Evolutionary conservation across 2,329 filamentous ascomycete genomes (phyloP).

Genomic region (Trichophyton mentagrophytes): DNA sequence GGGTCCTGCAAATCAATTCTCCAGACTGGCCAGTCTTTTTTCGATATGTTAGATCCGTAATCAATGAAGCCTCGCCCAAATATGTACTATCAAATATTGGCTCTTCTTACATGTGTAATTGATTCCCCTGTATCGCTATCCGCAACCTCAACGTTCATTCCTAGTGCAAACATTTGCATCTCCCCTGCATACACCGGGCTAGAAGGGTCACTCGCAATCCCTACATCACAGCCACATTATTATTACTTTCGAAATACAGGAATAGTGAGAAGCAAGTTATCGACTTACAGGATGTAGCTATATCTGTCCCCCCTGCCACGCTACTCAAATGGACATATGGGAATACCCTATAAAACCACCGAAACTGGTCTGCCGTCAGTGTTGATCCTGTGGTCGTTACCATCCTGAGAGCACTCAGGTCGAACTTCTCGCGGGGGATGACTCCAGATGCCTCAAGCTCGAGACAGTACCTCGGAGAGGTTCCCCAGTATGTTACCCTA

Average conservation of each 20-base stretch:
- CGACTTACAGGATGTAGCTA: slow-evolving; percentile 27
- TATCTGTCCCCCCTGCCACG: slow-evolving; percentile 38
- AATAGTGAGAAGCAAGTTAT: not conserved
- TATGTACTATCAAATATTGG: not conserved
- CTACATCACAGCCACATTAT: slow-evolving; percentile 1
- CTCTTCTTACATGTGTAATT: slow-evolving; percentile 17
- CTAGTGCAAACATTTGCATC: slow-evolving; percentile 35
- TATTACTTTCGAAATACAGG: not conserved
- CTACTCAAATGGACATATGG: slow-evolving; percentile 30
- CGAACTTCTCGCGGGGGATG: slow-evolving; percentile 26
- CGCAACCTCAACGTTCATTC: slow-evolving; percentile 36
- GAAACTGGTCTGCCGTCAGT: slow-evolving; percentile 31
- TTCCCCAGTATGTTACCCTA: slow-evolving; percentile 33
- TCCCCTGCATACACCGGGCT: slow-evolving; percentile 34
- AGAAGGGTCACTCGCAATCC: slow-evolving; percentile 30
- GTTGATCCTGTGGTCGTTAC: slow-evolving; percentile 37
- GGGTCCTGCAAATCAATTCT: slow-evolving; percentile 35
- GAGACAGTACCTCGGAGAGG: slow-evolving; percentile 34
- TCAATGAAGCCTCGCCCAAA: not conserved
- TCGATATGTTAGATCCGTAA: not conserved
- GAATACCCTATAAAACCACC: slow-evolving; percentile 35
- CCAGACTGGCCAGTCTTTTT: slow-evolving; percentile 26
- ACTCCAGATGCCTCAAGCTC: slow-evolving; percentile 28
- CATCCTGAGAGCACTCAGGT: slow-evolving; percentile 29
- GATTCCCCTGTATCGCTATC: slow-evolving; percentile 28